Conservation (phyloP, 2,329 filamentous ascomycete species). For the Penicillium sp. region DNA sequence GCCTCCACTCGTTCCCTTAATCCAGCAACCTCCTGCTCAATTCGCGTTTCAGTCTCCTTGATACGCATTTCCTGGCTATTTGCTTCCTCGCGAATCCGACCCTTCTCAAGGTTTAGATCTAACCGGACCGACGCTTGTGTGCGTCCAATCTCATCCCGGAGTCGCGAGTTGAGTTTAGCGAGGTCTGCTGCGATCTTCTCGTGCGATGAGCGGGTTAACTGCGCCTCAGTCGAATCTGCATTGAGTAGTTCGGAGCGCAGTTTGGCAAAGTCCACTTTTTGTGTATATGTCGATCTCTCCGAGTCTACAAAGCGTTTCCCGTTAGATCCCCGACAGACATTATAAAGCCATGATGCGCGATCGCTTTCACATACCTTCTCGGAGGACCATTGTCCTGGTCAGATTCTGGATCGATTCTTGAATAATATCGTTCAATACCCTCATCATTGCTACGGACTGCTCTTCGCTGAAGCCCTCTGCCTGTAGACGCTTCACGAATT, state of each 20-base stretch:
- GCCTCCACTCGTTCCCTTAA: conserved; percentile 89
- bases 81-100: conserved; percentile 90
- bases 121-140: conserved; percentile 90
- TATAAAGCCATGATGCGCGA: background rate
- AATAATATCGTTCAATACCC: conserved; percentile 91
- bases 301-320: conserved; percentile 37
- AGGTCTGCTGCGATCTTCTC: conserved; percentile 93
- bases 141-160: conserved; percentile 89
- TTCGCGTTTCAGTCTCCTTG: conserved; percentile 97
- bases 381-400: conserved; percentile 94
- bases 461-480: conserved; percentile 93
- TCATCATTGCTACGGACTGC: conserved; percentile 98
- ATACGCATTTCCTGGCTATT: conserved; percentile 97
- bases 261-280: conserved; percentile 98
- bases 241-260: conserved; percentile 90
- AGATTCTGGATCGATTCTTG: conserved; percentile 98
- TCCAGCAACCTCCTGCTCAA: conserved; percentile 93
- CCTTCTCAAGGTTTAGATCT: conserved; percentile 95
- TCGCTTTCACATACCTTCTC: conserved; percentile 67
- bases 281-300: conserved; percentile 59
- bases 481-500: conserved; percentile 88
- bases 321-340: background rate
- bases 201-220: conserved; percentile 82
- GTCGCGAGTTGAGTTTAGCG: conserved; percentile 82
- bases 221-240: conserved; percentile 85